Conservation (phyloP, 192 early-diverging fungal genomes). For the Backusella westeae region DNA sequence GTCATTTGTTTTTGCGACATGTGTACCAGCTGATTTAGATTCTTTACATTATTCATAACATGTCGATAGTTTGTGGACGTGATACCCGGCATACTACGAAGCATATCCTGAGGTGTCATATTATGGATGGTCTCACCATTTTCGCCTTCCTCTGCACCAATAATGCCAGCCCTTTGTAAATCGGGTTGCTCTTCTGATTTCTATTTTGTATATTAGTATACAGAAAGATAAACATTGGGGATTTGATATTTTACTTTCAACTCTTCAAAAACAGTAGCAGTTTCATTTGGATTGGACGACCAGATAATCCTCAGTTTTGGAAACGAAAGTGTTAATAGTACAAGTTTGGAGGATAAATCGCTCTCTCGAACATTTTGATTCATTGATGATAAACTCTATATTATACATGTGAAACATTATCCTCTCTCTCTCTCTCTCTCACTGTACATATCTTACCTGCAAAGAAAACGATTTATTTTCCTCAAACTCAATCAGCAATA, state of each 20-base stretch:
- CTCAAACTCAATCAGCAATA: conserved; percentile 93
- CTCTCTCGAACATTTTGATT: conserved; percentile 53
- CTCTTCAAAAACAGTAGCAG: conserved; percentile 87
- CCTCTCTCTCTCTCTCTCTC: neutral
- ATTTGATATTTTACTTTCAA: conserved; percentile 61
- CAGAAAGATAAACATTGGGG: no score
- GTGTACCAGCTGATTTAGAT: conserved; percentile 61
- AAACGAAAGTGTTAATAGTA: conserved; percentile 77
- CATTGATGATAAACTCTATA: conserved; percentile 43
- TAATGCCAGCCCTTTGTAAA: conserved; percentile 57
- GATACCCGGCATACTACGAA: conserved; percentile 86
- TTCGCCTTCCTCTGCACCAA: conserved; percentile 66
- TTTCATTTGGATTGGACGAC: conserved; percentile 82
- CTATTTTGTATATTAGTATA: conserved; percentile 35
- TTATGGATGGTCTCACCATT: conserved; percentile 67
- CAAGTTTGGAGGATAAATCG: conserved; percentile 72
- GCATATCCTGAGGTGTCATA: conserved; percentile 71
- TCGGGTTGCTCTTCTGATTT: conserved; percentile 77
- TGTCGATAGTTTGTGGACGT: conserved; percentile 74
- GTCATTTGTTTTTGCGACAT: conserved; percentile 44
- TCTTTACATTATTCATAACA: conserved; percentile 67
- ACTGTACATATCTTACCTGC: conserved; percentile 55
- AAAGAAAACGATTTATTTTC: conserved; percentile 78
- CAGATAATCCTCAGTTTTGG: conserved; percentile 84
- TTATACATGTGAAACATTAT: neutral